Evolutionary conservation across 768 basidiomycete genomes (phyloP), one percentile per base, ranked within the genome.

Genomic region (Boletellus emodensis): DNA sequence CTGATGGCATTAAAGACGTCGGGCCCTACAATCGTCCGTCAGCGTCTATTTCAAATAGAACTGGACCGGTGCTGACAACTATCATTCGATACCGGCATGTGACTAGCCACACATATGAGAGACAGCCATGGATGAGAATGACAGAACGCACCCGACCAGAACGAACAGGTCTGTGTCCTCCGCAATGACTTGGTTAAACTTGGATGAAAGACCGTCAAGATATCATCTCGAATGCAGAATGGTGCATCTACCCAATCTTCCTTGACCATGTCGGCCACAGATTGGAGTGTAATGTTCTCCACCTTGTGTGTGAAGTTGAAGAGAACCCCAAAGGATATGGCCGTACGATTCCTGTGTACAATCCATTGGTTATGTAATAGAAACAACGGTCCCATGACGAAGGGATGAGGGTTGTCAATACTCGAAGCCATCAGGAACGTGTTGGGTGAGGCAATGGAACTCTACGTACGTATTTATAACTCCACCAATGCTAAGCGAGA

Each of bases 151-250:
- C 85, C 85, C 83, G 48, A 77, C 78, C 46, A 90, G 77, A 48
- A 90, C 61, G 72, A 94, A 95, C 53, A 90, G 73, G 65, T 93
- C 90, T 13, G 92, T 90, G 60, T 84, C 83, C 9, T 90, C 86
- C 37, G 74, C 67, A 53, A 94, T 92, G 1, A 87, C 90, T 13
- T 88, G 82, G 1, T 69, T 57, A 65, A 94, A 94, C 91, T 87
- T 51, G 33, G 3, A 46, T 47, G 52, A 35, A 12, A 13, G 46
- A 28, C 44, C 22, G 38, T 54, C 3, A 40, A 35, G 12, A 20
- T 5, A 7, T 10, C 1, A 11, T 33, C 8, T 6, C 2, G 11
- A 26, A 12, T 6, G 28, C 3, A 35, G 5, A n/a, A 20, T 3
- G 20, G 46, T n/a, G 20, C 4, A 57, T 74, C 32, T 50, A 83